A percentile compares a stretch with the other conserved stretches of the same genome.
These are phyloP conservation scores for Mrakia gelida DNA, from an alignment of 768 basidiomycete species.

Conservation along the genomic window DNA sequence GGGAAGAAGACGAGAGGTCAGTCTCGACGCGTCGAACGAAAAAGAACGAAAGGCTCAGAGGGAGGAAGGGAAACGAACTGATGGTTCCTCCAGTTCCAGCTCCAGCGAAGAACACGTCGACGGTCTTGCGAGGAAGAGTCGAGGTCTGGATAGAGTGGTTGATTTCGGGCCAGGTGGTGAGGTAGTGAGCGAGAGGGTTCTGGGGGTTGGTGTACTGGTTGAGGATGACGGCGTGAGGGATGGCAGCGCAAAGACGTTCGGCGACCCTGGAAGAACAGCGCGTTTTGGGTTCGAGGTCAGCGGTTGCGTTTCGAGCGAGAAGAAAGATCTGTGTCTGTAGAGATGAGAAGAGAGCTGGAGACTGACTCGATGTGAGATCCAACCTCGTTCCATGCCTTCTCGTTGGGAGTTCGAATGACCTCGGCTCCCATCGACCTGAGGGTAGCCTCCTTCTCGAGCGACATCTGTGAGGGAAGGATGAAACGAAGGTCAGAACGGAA, in stretches of 20 bases:
- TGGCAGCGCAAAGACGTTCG: constrained; percentile 65
- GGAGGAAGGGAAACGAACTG: constrained; percentile 55
- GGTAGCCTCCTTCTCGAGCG: constrained; percentile 88
- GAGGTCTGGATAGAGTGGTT: constrained; percentile 65
- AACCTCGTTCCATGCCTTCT: constrained; percentile 70
- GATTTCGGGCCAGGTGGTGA: constrained; percentile 87
- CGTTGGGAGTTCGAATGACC: constrained; percentile 88
- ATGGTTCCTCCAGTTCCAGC: constrained; percentile 95
- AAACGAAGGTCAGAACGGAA: not conserved
- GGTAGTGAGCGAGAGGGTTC: constrained; percentile 87
- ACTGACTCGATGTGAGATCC: constrained; percentile 71
- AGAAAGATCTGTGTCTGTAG: constrained; percentile 47
- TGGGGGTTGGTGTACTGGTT: constrained; percentile 71
- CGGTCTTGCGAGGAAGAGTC: constrained; percentile 35
- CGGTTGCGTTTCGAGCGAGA: not conserved
- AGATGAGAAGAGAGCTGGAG: constrained; percentile 53
- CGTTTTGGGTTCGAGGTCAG: not conserved
- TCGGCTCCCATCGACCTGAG: constrained; percentile 88
- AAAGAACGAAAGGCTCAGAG: too few relatives aligned
- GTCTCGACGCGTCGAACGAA: constrained; percentile 27
- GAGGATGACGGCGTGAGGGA: constrained; percentile 79
- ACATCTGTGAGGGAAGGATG: constrained; percentile 93
- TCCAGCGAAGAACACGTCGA: constrained; percentile 71
- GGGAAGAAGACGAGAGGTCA: constrained; percentile 1
- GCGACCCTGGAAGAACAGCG: constrained; percentile 62